Percentiles rank a stretch among this genome's conserved stretches.
Evolutionary conservation across 2,329 filamentous ascomycete genomes (phyloP).

Genomic region (Mycocentrospora acerina): DNA sequence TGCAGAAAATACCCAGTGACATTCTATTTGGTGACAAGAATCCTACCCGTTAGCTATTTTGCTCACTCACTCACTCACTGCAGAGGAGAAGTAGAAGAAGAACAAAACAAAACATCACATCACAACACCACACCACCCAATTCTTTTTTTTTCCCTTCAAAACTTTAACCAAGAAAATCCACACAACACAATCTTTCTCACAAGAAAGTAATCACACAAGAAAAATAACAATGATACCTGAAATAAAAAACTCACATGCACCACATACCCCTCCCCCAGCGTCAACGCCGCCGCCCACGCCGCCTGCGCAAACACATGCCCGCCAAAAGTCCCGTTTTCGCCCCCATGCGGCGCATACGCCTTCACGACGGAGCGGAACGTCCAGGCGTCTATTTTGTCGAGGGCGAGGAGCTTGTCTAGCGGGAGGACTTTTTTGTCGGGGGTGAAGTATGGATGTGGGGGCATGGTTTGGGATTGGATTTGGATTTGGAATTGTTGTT

Average conservation of each 20-base stretch:
- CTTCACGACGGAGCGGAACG: constrained; percentile 43
- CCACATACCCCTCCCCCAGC: constrained; percentile 50
- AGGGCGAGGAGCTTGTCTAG: constrained; percentile 46
- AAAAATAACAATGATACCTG: not conserved
- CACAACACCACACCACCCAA: too few species aligned
- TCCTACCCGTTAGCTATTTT: too few species aligned
- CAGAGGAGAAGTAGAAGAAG: too few species aligned
- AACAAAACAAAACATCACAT: too few species aligned
- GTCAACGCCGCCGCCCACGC: constrained; percentile 59
- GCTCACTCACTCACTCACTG: too few species aligned
- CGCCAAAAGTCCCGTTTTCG: constrained; percentile 52
- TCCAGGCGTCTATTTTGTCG: constrained; percentile 44
- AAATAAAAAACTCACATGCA: constrained; percentile 47
- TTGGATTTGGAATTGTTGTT: too few species aligned
- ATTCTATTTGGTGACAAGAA: too few species aligned
- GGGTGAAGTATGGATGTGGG: constrained; percentile 28
- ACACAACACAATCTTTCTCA: too few species aligned
- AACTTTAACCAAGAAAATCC: too few species aligned
- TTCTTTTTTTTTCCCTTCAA: too few species aligned
- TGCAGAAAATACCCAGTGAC: constrained; percentile 57
- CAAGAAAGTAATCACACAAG: too few species aligned
- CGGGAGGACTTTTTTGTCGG: constrained; percentile 29
- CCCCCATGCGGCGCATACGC: constrained; percentile 48
- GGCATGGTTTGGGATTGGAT: constrained; percentile 26
- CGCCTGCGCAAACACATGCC: constrained; percentile 60